Evolutionary conservation across 2,329 filamentous ascomycete genomes (phyloP).

Genomic region (Pyrenophora graminea): DNA sequence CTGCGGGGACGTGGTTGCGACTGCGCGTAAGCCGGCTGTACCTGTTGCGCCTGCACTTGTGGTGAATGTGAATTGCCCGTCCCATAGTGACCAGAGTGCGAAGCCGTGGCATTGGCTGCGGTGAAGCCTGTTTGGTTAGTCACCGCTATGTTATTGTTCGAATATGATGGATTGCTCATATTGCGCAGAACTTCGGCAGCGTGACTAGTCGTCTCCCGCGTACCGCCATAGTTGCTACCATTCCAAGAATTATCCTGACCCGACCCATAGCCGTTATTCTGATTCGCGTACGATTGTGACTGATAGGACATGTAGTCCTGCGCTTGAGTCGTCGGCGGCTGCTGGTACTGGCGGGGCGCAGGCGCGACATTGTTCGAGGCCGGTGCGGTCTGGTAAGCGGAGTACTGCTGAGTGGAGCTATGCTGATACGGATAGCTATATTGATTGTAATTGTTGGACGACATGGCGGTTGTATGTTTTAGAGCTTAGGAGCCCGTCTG

Average conservation of each 20-base stretch:
- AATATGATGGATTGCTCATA: constrained; percentile 40
- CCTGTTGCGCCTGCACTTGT: constrained; percentile 25
- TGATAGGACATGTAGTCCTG: constrained; percentile 37
- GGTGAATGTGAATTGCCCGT: constrained; percentile 18
- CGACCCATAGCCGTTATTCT: constrained; percentile 25
- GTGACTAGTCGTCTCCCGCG: constrained; percentile 32
- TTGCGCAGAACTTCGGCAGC: constrained; percentile 42
- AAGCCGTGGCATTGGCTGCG: constrained; percentile 23
- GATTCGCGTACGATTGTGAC: constrained; percentile 24
- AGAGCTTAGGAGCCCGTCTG: constrained; percentile 1
- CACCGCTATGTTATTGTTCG: constrained; percentile 17
- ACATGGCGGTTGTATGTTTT: constrained; percentile 24
- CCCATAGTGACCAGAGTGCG: constrained; percentile 24
- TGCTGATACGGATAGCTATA: constrained; percentile 38
- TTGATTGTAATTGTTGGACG: constrained; percentile 32
- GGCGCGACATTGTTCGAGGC: constrained; percentile 30
- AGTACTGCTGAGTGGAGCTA: constrained; percentile 35
- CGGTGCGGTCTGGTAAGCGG: constrained; percentile 32
- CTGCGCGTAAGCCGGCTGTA: constrained; percentile 27
- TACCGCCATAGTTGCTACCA: constrained; percentile 29
- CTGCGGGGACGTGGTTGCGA: constrained; percentile 33
- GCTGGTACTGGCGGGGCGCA: constrained; percentile 33
- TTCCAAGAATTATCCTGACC: constrained; percentile 30
- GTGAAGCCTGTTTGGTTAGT: constrained; percentile 29
- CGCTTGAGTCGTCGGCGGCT: constrained; percentile 26